Evolutionary conservation across 1,284 basidiomycete species (phyloP), one percentile per base, ranked within the genome.

Genomic region (Peniophora sp.): DNA sequence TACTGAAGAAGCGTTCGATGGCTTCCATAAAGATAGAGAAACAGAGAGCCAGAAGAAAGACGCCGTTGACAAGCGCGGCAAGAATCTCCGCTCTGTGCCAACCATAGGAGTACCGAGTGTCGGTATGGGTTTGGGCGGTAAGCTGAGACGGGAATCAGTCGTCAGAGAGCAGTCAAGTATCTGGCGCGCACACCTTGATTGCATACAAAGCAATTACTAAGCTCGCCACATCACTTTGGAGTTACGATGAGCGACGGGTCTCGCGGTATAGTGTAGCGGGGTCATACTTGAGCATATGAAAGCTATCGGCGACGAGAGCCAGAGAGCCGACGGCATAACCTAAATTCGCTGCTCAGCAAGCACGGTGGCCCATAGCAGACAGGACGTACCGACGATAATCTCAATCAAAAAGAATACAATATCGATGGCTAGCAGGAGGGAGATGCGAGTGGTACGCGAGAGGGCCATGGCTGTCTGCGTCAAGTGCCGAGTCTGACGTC

Each of bases 41-140:
- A 72, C 96, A 99, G 1, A 99, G 81, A 0, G 97, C 96, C 47
- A 93, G 73, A 2, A 99, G 80, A 72, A 98, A 98, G 50, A 98
- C 95, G 47, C 97, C 96, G 62, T 99, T 99, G 62, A 98, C 74
- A 45, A 99, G 77, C 0, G 93, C 92, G 24, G 93, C 93, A 8
- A 99, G 79, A 54, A 99, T 97, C 65, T 99, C 97, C n/a, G 97
- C 97, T 52, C 97, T 80, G 69, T 99, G 96, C 94, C 95, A 98
- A 18, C 93, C 93, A 63, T 96, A 97, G 2, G 91, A 90, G 66
- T 93, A 95, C 39, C 83, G 81, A 36, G 74, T 67, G 56, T 73
- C 68, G 47, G 76, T 75, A 58, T 81, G 75, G 17, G 67, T 74
- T 49, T 74, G 70, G 39, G 70, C 70, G 23, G 84, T 78, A 48